These are phyloP conservation scores for Solanum hybrid DNA, from an alignment of 305 asterid species.

Conservation along the genomic window DNA sequence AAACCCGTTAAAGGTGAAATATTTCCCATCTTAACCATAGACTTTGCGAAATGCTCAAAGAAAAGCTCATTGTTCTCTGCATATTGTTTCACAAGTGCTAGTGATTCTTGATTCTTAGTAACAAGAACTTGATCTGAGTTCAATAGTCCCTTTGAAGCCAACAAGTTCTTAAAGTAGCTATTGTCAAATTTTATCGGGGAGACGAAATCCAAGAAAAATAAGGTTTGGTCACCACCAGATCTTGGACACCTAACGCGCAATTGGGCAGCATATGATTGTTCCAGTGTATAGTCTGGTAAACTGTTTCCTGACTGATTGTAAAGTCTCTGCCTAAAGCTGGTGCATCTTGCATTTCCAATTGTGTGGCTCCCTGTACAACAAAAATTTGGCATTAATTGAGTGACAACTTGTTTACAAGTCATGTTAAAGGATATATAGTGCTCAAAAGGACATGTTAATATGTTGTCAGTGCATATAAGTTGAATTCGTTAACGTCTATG, in stretches of 20 bases:
- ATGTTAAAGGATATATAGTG: background rate
- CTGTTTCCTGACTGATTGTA: conserved; percentile 70
- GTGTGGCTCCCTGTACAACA: conserved; percentile 73
- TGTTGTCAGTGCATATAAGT: background rate
- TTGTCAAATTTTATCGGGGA: conserved; percentile 62
- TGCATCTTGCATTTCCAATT: conserved; percentile 72
- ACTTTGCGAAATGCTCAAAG: conserved; percentile 61
- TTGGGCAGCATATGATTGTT: conserved; percentile 42
- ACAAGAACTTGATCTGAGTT: conserved; percentile 66
- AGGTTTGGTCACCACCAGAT: conserved; percentile 76
- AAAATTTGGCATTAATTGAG: background rate
- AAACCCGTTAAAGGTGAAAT: conserved; percentile 71
- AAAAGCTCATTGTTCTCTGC: conserved; percentile 45
- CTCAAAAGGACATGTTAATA: background rate
- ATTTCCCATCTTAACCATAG: conserved; percentile 80
- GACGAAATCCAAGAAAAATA: conserved; percentile 43
- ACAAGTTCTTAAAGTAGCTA: conserved; percentile 62
- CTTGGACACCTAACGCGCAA: conserved; percentile 52
- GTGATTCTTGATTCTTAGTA: conserved; percentile 44
- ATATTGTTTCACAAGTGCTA: conserved; percentile 52
- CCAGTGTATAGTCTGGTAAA: conserved; percentile 46
- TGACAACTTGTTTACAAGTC: background rate
- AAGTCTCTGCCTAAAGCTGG: conserved; percentile 84
- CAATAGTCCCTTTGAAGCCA: conserved; percentile 62
- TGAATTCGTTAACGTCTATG: background rate